Base-by-base conservation (phyloP, 495 filamentous ascomycete species). In the Zalerion maritima region DNA sequence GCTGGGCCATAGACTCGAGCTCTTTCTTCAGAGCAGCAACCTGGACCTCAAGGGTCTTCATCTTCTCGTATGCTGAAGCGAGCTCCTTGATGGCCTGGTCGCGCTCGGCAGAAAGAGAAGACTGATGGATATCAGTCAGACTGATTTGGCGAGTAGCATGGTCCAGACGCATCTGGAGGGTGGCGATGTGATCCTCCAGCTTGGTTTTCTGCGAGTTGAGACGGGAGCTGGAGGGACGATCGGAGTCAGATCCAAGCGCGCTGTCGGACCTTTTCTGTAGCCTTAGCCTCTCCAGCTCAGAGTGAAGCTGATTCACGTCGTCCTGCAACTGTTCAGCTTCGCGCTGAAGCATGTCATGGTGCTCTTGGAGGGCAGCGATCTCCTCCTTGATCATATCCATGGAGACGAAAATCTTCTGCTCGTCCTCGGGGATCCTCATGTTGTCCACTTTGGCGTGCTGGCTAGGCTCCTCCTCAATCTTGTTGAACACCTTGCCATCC, bases 371-470 rank as follows among this genome's bases (percentile, higher is more conserved):
- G 29, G 58, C 51, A 27, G 55, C 43, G 29, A 66, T 54, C 34
- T 66, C 61, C 18, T 62, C 57, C 29, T 55, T 59, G 57, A 66
- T 62, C 58, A 62, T 66, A 61, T 66, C 61, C 46, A 64, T 42
- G 7, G 60, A 62, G 15, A 62, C 60, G 29, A 66, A 64, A 18
- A 66, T 62, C 26, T 59, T 46, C 43, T 57, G 53, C 34, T 66
- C 61, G 29, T 64, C 61, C 28, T 58, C 46, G 21, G 51, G 49
- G 15, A 64, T 49, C 16, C 45, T 37, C 14, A 59, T 40, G 0
- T 30, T 46, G 31, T 58, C 55, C 7, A 65, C 32, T 10, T 54
- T 44, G 6, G 40, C 54, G 28, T 64, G 57, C 14, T 50, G 35
- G 14, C 50, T 41, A 1, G 40, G 37, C 12, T 37, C 44, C 21